Base-by-base conservation (phyloP, 2,329 filamentous ascomycete species). In the Daldinia eschscholtzii region DNA sequence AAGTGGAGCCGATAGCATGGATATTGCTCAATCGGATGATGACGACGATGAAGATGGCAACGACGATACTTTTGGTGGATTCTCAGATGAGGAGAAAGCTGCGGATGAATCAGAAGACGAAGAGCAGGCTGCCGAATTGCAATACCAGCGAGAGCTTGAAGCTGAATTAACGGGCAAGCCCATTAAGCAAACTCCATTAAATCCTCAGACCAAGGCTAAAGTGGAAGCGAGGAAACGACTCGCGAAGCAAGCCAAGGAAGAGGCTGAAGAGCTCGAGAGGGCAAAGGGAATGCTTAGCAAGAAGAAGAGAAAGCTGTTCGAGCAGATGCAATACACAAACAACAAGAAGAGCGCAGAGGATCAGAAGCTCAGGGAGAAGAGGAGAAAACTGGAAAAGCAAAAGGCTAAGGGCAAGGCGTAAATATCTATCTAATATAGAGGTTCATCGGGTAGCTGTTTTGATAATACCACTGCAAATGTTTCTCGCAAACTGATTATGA, bases 251-350 rank as follows among this genome's bases (percentile, higher is more conserved):
- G 88, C 89, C 39, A 88, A 89, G 67, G 86, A 90, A 76, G 92
- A 96, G 78, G 90, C 92, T 3, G 96, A 98, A 81, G 94, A 98
- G 76, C 82, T 97, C 65, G 94, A 97, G 81, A 88, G 95, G 70
- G 91, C 93, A 80, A 98, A 97, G 89, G 96, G 97, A 84, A 99
- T 99, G 96, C 91, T 98, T 85, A 93, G 92, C 81, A 93, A 97
- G 81, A 96, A 97, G 88, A 99, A 98, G 90, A 88, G 96, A 77
- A 98, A 98, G 89, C 84, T 98, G 77, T 92, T 95, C 74, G 96
- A 98, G 85, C 96, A 98, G 85, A 99, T 99, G 93, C 87, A 94
- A 78, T 97, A 97, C 82, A 94, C 90, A 70, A 97, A 98, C 82
- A 94, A 91, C 83, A 94, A 96, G 87, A 93, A 93, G 85, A 95